Evolutionary conservation across 1,284 basidiomycete species (phyloP), one percentile per base, ranked within the genome.

Genomic region (Sparassis latifolia): DNA sequence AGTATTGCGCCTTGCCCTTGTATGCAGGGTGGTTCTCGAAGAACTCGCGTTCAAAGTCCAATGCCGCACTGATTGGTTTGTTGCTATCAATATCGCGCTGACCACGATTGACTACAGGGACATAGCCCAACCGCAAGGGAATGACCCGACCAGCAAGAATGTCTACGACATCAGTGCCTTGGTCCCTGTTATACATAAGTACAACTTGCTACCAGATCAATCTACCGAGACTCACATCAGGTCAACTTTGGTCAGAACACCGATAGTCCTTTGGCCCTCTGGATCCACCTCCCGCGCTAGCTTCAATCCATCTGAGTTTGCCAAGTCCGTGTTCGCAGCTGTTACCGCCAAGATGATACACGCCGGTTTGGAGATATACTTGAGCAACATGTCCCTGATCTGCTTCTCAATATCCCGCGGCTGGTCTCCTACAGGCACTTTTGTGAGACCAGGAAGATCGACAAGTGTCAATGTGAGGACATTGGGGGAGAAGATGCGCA

Each of bases 371-470:
- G 90, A 86, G 67, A 99, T 98, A 69, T 89, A 98, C 70, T 96
- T 96, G 67, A 92, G 71, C 50, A 98, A 76, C 96, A 99, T 98
- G 53, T 98, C 96, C 53, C 82, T 80, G 61, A 99, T 99, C 71
- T 98, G 96, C 66, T 90, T 92, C 76, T 99, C 96, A 57, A 99
- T 98, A 69, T 98, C 96, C 56, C 87, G 82, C 7, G 96, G 96
- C 67, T 99, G 96, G 73, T 99, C 96, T 41, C 96, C 96, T 43
- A 98, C 95, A 12, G 96, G 96, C 7, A 93, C 89, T 72, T 97
- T 97, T 41, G 96, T 98, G 51, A 98, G 73, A 67, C 96, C 96
- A 49, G 96, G 96, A 48, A 99, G 74, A 75, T 99, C 96, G 71
- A 99, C 94, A 48, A 99, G 81, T 27, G 96, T 99, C 33, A 99